Base-by-base conservation (phyloP, 2,329 filamentous ascomycete genomes). In the Leptographium wingfieldii region DNA sequence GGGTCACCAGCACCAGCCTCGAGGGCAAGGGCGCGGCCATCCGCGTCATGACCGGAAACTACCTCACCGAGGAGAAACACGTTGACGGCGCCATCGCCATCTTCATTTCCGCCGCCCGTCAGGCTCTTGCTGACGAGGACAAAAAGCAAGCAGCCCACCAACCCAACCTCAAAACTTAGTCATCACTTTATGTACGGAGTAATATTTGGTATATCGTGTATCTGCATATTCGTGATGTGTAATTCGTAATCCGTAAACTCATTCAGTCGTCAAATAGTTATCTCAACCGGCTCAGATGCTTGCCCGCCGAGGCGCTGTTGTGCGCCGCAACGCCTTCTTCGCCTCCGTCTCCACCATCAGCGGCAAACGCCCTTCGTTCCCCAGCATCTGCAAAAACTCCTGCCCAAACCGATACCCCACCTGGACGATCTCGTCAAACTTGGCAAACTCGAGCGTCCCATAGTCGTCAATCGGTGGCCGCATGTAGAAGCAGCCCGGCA, bases 391-490 rank as follows among this genome's bases (percentile, higher is more conserved):
- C 65, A 99, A 72, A 70, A 87, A 96, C 59, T 90, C 83, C 70
- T 87, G 86, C 5, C 91, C 94, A 69, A 86, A 99, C 59, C 82
- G 80, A 73, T 96, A 95, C 1, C 94, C 95, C 12, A 96, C 80
- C 66, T 87, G 80, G 68, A 95, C 96, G 59, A 99, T 92, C 77
- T 99, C 95, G 68, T 97, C 92, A 72, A 99, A 99, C 72, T 95
- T 96, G 63, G 85, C 89, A 76, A 99, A 99, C 61, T 99, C 94
- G 35, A 99, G 76, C 1, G 94, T 99, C 5, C 92, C 94, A 67
- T 96, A 99, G 1, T 83, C 80, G 69, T 97, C 94, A 63, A 99
- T 88, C 0, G 94, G 94, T 5, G 95, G 95, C 1, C 94, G 83
- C 90, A 99, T 95, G 72, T 99, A 99, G 58, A 95, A 79, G 72